Evolutionary conservation across 2,329 filamentous ascomycete species (phyloP).

Genomic region (Lasiodiplodia theobromae): DNA sequence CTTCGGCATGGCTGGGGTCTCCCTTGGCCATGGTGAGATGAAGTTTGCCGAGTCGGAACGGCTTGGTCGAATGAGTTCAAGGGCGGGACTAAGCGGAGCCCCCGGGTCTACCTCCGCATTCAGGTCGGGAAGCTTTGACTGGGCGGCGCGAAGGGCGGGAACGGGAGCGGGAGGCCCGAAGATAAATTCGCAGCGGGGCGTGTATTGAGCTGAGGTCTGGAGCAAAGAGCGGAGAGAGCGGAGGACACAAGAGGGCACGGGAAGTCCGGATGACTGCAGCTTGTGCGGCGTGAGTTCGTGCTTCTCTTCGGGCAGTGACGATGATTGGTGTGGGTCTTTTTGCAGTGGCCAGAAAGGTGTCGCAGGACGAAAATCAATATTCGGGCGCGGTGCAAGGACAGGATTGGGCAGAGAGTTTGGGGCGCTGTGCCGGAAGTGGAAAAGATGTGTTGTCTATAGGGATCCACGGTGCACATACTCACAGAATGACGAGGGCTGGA

Average conservation of each 20-base stretch:
- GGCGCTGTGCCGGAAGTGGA: slow-evolving; percentile 6
- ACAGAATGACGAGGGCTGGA: slow-evolving; percentile 6
- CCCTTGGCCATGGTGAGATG: slow-evolving; percentile 18
- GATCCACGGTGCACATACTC: slow-evolving; percentile 20
- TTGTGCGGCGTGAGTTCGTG: slow-evolving; percentile 16
- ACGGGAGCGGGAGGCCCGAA: not conserved
- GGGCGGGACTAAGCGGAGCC: slow-evolving; percentile 11
- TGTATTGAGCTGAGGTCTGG: slow-evolving; percentile 1
- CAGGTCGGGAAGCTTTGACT: slow-evolving; percentile 10
- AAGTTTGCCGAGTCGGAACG: not conserved
- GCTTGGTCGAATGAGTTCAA: not conserved
- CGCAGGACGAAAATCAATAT: slow-evolving; percentile 15
- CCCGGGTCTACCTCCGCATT: slow-evolving; percentile 12
- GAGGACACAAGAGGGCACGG: slow-evolving; percentile 6
- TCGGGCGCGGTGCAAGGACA: not conserved
- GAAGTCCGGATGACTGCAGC: slow-evolving; percentile 8
- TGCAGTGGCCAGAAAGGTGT: slow-evolving; percentile 1
- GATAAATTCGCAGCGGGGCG: slow-evolving; percentile 9
- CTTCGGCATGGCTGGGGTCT: slow-evolving; percentile 21
- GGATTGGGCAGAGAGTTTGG: slow-evolving; percentile 2
- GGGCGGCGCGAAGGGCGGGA: not conserved
- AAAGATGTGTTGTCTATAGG: slow-evolving; percentile 21
- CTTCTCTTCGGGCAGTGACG: slow-evolving; percentile 6
- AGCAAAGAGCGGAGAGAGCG: slow-evolving; percentile 21
- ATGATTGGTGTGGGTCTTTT: slow-evolving; percentile 21